Base-by-base conservation (phyloP, 805 yeast species). In the Ogataea dorogensis region DNA sequence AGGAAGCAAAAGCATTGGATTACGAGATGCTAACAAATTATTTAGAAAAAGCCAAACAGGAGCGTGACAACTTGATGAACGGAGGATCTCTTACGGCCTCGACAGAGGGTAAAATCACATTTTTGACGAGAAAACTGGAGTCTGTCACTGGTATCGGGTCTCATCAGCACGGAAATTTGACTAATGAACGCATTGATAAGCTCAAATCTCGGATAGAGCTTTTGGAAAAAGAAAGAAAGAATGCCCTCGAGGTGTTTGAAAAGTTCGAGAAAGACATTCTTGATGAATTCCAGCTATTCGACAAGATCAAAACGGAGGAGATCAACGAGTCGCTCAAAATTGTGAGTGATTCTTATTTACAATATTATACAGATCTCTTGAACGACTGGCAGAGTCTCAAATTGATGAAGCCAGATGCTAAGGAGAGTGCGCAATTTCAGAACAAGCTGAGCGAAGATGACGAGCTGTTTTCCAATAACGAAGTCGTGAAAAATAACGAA, bases 1-100 rank as follows among this genome's bases (percentile, higher is more conserved):
- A 91, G 47, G 98, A 91, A 53, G 88, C 87, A 55, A 89, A 89
- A 58, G 89, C 86, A 50, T 75, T 91, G 17, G 98, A 91, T 58
- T 81, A 82, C 53, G 97, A 93, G 55, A 94, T 85, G 33, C 67
- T 91, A 28, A 75, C 77, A 24, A 94, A 84, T 36, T 91, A 91
- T 61, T 65, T 88, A 38, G 69, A 71, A 25, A 83, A 86, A 51
- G 79, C 95, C 0, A 70, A 74, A 31, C 64, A 65, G 24, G 98
- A 91, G 48, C 77, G 79, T 48, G 55, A 56, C 4, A 35, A 54
- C 36, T 29, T 63, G 16, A 40, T 59, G 33, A 54, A 53, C 34
- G 66, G 66, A 4, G 66, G 67, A 1, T 53, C 64, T 8, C 44
- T 61, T n/a, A 56, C 62, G 1, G 42, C 64, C 2, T 43, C 65